Evolutionary conservation across 1,284 basidiomycete genomes (phyloP), one percentile per base, ranked within the genome.

Genomic region (Lentinula novae-zelandiae): DNA sequence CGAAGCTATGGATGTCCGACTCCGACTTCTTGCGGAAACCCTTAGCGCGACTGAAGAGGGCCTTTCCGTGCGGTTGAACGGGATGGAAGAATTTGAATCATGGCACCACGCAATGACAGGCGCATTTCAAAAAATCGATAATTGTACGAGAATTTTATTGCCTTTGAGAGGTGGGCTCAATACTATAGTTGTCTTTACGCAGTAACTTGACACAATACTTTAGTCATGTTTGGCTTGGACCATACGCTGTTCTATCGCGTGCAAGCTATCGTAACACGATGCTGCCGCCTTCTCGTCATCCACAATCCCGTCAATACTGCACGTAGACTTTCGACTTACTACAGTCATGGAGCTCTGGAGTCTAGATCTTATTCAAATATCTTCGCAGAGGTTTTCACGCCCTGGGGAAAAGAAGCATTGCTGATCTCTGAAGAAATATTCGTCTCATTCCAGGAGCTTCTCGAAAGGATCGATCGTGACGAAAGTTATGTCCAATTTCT

Each of bases 361-460:
- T 36, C 20, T 36, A 31, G n/a, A 39, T 58, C 56, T 12, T 20
- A 17, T 17, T 44, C 20, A 34, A 53, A 42, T 20, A 27, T 46
- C 50, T 27, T n/a, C 51, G 36, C 51, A n/a, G 56, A 62, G 33
- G 34, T 62, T 12, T 52, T 54, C 44, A 52, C 40, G 8, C 56
- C 49, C n/a, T 58, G 56, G 56, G 49, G 54, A 20, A 62, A 54
- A 50, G 56, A 62, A 13, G 56, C 50, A 17, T n/a, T 62, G 20
- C 36, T 8, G 27, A 3, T 48, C 6, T 58, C 50, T 5, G 60
- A 62, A 49, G 56, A 40, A 33, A 48, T 53, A 15, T 52, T 62
- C n/a, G 34, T 62, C 10, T 44, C 40, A 27, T 44, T 62, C 20
- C 27, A 58, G 15, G 60, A 62, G 17, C 33, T 53, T 27, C 33